Evolutionary conservation across 495 filamentous ascomycete species (phyloP), one percentile per base, ranked within the genome.

Genomic region (Podospora didyma): DNA sequence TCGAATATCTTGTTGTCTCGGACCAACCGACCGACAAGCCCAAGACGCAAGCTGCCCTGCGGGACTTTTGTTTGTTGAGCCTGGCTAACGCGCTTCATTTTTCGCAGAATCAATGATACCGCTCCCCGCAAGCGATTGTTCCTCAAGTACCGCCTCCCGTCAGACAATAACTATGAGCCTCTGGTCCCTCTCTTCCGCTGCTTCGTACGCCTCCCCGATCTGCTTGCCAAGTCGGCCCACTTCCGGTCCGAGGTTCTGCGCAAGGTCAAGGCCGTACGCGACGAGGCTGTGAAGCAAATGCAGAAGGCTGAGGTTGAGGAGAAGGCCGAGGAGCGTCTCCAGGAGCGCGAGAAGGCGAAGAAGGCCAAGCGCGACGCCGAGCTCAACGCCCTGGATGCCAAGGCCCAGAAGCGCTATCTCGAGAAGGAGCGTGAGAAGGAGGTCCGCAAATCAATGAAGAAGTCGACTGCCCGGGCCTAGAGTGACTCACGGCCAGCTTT

Each of bases 11-110:
- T 55, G 90, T 98, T 62, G 78, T 97, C 49, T 87, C 86, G 23
- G 94, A 98, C 68, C 92, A 97, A 69, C 93, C 94, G 7, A 71
- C 88, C 41, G 93, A 97, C 63, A 92, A 91, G 75, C 94, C 94
- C 49, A 81, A 75, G 64, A 96, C 87, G 90, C 94, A 80, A 77
- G 84, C 71, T 35, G 39, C 49, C 9, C 24, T 0, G n/a, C 2
- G 19, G 1, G 4, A n/a, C 3, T 7, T 21, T 7, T 24, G 7
- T 9, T 20, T 21, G 31, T n/a, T 16, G 24, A 45, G 12, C 26
- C 17, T 2, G 11, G 60, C 65, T 74, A 62, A 75, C 37, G 23
- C 10, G 4, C 23, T 19, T 26, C 9, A 9, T 31, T 2, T 20
- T 19, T 17, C 22, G 48, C 63, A 97, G 90, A 62, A 83, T 97